Evolutionary conservation across 495 filamentous ascomycete genomes (phyloP), one percentile per base, ranked within the genome.

Genomic region (Pyrenopolyporus hunteri): DNA sequence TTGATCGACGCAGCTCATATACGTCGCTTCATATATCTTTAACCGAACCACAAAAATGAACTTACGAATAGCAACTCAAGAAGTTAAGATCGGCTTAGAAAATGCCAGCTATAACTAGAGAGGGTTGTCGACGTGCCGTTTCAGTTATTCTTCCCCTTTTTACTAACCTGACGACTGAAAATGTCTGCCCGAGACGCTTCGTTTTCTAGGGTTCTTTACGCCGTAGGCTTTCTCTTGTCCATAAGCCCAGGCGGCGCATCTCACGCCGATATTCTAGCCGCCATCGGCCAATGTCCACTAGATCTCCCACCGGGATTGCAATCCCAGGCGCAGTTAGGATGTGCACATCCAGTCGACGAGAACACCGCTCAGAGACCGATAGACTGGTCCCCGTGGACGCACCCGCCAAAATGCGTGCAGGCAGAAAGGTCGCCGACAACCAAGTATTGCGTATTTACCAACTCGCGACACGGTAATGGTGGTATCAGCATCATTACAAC

Each of bases 391-490:
- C 74, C 74, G 0, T 78, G 73, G 76, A 75, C 71, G 10, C 72
- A 74, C 47, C 62, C 45, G 4, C 74, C 73, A 1, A 28, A 62
- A 4, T 78, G 76, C 47, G 40, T 71, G 7, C 19, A 67, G 1
- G 52, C 46, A 19, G 56, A 56, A 22, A 53, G 23, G 29, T 47
- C 46, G 13, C 39, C 39, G 6, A 26, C 10, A 6, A 31, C 55
- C 2, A 66, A 65, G 28, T 77, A 72, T 45, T 78, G 76, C 51
- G 72, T 70, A 10, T 76, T 70, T 61, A 73, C 65, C 20, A 74
- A 78, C 54, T 70, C 72, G 0, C 68, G 42, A 37, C 71, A 75
- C 35, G 74, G 72, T 10, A 45, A 62, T n/a, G 60, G 58, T 6
- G 76, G 74, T 10, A 50, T 73, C 25, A 70, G 68, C 44, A 48